Evolutionary conservation across 805 yeast species (phyloP).

Genomic region (Candida pseudoglaebosa): DNA sequence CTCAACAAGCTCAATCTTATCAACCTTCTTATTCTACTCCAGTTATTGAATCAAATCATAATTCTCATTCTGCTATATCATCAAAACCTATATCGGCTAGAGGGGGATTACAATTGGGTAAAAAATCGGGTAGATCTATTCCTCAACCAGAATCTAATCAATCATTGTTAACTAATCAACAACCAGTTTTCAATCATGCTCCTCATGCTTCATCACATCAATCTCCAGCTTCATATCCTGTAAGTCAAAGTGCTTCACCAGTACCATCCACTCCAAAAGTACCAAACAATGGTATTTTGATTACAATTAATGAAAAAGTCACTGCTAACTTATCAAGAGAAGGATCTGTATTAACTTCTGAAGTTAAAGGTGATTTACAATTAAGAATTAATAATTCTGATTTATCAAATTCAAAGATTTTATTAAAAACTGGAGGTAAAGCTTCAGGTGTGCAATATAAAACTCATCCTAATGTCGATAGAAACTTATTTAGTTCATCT

Average conservation of each 20-base stretch:
- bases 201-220: conserved; percentile 7
- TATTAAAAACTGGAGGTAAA: conserved; percentile 48
- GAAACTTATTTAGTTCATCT: conserved; percentile 54
- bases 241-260: conserved; percentile 19
- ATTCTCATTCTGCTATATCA: conserved; percentile 8
- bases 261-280: conserved; percentile 23
- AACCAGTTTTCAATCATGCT: conserved; percentile 30
- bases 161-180: conserved; percentile 28
- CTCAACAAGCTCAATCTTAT: conserved; percentile 16
- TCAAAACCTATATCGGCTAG: conserved; percentile 41
- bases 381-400: conserved; percentile 78
- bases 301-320: conserved; percentile 72
- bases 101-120: conserved; percentile 78
- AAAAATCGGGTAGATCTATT: conserved; percentile 34
- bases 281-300: conserved; percentile 71
- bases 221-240: conserved; percentile 14
- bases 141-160: conserved; percentile 18
- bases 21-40: conserved; percentile 29
- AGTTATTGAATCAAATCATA: conserved; percentile 16
- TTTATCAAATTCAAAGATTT: conserved; percentile 62
- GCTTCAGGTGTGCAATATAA: conserved; percentile 65
- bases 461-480: conserved; percentile 96
- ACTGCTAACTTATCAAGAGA: conserved; percentile 79
- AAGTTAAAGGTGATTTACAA: conserved; percentile 87
- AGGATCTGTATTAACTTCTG: conserved; percentile 65